These are phyloP conservation scores for Jacaranda mimosifolia DNA, from an alignment of 257 asterid species.

Conservation along the genomic window DNA sequence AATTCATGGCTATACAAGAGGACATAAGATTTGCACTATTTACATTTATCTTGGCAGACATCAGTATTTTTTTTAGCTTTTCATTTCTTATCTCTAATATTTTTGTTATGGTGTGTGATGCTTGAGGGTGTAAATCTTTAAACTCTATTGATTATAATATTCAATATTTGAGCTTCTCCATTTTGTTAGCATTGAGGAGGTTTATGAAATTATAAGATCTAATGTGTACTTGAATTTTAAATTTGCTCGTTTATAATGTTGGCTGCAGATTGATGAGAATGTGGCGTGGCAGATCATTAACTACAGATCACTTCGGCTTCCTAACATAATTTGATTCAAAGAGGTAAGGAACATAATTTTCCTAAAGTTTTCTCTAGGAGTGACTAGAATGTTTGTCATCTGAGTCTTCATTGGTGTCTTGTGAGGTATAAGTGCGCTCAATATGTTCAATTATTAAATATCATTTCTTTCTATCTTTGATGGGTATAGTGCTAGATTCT, in stretches of 20 bases:
- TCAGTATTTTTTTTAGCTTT: background rate
- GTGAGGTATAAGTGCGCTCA: constrained; percentile 59
- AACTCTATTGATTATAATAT: background rate
- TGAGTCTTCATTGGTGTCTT: constrained; percentile 6
- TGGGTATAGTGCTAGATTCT: too few species aligned
- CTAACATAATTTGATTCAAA: constrained; percentile 84
- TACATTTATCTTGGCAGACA: constrained; percentile 21
- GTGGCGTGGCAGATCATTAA: constrained; percentile 87
- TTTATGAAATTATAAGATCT: background rate
- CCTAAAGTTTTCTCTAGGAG: background rate
- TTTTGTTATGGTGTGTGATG: constrained; percentile 6
- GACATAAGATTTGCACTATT: constrained; percentile 63
- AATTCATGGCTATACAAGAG: constrained; percentile 89
- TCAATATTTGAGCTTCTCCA: constrained; percentile 19
- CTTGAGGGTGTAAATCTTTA: background rate
- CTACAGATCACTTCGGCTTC: constrained; percentile 83
- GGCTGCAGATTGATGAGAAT: constrained; percentile 77
- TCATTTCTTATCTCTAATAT: background rate
- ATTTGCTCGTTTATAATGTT: constrained; percentile 20
- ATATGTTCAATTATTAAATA: too few species aligned
- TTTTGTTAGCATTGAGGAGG: background rate
- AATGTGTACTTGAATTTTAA: constrained; percentile 1
- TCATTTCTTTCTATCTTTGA: too few species aligned
- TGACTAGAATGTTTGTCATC: constrained; percentile 1
- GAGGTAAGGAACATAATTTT: constrained; percentile 53